These are phyloP conservation scores for Bipolaris gigantea DNA, from an alignment of 2,329 filamentous ascomycete species.

Conservation along the genomic window DNA sequence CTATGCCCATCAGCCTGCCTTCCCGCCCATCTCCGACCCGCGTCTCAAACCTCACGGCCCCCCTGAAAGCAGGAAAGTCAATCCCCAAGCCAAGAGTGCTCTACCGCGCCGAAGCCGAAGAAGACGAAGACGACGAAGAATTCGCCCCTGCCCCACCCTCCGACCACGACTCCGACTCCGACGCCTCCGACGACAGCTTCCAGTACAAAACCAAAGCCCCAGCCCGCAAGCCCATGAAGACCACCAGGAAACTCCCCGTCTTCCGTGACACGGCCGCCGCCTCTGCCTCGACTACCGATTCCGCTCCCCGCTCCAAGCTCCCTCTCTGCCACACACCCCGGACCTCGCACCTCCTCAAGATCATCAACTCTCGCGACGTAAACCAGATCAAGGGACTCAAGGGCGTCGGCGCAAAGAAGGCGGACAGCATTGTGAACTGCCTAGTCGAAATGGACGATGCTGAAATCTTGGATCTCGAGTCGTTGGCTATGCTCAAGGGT, in stretches of 20 bases:
- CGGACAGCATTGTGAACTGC: conserved; percentile 56
- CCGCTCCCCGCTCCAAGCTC: not conserved
- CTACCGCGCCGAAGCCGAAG: conserved; percentile 17
- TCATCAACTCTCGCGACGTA: conserved; percentile 74
- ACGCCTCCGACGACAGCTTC: conserved; percentile 45
- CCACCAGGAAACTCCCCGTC: conserved; percentile 40
- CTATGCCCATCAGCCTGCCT: conserved; percentile 18
- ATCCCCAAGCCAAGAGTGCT: conserved; percentile 19
- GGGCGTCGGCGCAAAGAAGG: conserved; percentile 74
- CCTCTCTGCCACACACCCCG: conserved; percentile 54
- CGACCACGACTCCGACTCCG: conserved; percentile 43
- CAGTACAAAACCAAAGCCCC: conserved; percentile 33
- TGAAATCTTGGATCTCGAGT: conserved; percentile 46
- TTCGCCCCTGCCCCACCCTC: conserved; percentile 42
- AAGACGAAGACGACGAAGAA: conserved; percentile 48
- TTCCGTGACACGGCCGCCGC: conserved; percentile 38
- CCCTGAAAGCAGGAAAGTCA: conserved; percentile 28
- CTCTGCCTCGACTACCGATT: not conserved
- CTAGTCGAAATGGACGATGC: conserved; percentile 52
- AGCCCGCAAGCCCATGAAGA: conserved; percentile 38
- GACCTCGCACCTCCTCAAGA: conserved; percentile 64
- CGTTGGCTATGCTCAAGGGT: conserved; percentile 52
- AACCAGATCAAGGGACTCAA: conserved; percentile 66
- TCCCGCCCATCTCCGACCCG: conserved; percentile 15
- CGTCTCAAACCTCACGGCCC: conserved; percentile 45